Evolutionary conservation across 2,329 filamentous ascomycete genomes (phyloP).

Genomic region (Esteya vermicola): DNA sequence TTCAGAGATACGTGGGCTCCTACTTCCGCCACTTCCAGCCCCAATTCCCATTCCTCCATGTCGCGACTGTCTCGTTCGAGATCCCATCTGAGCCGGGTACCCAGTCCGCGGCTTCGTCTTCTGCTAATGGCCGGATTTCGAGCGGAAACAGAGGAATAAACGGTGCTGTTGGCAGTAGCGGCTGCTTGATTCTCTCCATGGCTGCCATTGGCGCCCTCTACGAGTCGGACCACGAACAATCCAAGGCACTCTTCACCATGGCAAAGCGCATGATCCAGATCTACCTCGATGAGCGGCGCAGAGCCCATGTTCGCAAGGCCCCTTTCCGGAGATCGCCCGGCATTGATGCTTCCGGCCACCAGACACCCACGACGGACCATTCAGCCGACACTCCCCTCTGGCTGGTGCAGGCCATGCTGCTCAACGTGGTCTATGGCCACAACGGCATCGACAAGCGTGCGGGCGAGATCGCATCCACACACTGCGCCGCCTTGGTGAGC

Average conservation of each 20-base stretch:
- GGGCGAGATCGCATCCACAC: constrained; percentile 82
- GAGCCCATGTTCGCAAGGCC: constrained; percentile 60
- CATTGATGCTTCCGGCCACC: constrained; percentile 18
- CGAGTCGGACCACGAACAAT: constrained; percentile 66
- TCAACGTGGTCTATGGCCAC: constrained; percentile 92
- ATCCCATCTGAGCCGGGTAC: constrained; percentile 23
- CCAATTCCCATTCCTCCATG: constrained; percentile 86
- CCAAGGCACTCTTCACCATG: constrained; percentile 77
- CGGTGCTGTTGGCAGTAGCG: constrained; percentile 51
- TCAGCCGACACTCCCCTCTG: constrained; percentile 71
- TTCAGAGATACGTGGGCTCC: constrained; percentile 79
- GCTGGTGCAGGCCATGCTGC: constrained; percentile 91
- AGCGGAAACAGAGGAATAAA: background rate
- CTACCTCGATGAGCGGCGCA: constrained; percentile 82
- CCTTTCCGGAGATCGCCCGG: constrained; percentile 38
- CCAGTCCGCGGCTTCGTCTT: constrained; percentile 27
- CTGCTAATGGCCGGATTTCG: constrained; percentile 12
- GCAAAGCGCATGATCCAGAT: constrained; percentile 92
- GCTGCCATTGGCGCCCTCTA: constrained; percentile 63
- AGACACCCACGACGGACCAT: constrained; percentile 13
- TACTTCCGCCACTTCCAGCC: constrained; percentile 91
- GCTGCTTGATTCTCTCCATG: constrained; percentile 78
- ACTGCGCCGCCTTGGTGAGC: constrained; percentile 81
- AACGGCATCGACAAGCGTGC: constrained; percentile 86
- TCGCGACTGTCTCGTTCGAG: constrained; percentile 84